phyloP scores from a whole-genome alignment of 495 filamentous ascomycete genomes.

The Pseudevernia furfuracea region DNA sequence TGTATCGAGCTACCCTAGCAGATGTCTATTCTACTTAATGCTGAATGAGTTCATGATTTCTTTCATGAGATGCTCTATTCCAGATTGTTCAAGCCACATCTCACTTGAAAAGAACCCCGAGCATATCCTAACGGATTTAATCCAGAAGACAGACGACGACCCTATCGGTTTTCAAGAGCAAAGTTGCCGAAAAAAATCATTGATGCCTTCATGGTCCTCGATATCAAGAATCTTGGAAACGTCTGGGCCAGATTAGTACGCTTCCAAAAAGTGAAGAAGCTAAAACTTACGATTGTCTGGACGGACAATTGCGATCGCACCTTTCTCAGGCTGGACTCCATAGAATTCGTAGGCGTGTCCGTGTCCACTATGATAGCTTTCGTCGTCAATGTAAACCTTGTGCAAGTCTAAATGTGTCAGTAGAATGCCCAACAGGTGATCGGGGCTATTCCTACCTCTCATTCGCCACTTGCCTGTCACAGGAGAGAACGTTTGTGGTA shows the following conservation, averaged over 20 bases:
- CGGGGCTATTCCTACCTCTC: neutral
- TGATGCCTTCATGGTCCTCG: slow-evolving; percentile 4
- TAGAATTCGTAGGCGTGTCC: slow-evolving; percentile 7
- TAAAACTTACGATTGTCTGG: slow-evolving; percentile 10
- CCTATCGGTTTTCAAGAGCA: neutral
- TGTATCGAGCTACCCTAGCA: too few relatives aligned
- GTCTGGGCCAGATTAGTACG: slow-evolving; percentile 2
- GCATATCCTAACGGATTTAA: too few relatives aligned
- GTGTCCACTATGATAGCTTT: slow-evolving; percentile 13
- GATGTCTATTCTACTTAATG: too few relatives aligned
- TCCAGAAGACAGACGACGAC: too few relatives aligned
- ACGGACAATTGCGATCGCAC: slow-evolving; percentile 8
- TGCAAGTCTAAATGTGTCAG: neutral
- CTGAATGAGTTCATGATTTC: too few relatives aligned
- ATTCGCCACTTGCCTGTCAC: slow-evolving; percentile 5
- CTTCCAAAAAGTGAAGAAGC: neutral
- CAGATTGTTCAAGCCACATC: too few relatives aligned
- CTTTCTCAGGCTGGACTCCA: neutral
- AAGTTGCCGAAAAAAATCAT: neutral
- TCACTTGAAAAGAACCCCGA: too few relatives aligned
- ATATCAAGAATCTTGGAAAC: slow-evolving; percentile 6
- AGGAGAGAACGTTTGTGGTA: neutral
- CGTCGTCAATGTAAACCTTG: slow-evolving; percentile 5
- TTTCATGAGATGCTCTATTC: too few relatives aligned
- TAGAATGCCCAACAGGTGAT: neutral